Base-by-base conservation (phyloP, 805 yeast species). In the Pichia californica region DNA sequence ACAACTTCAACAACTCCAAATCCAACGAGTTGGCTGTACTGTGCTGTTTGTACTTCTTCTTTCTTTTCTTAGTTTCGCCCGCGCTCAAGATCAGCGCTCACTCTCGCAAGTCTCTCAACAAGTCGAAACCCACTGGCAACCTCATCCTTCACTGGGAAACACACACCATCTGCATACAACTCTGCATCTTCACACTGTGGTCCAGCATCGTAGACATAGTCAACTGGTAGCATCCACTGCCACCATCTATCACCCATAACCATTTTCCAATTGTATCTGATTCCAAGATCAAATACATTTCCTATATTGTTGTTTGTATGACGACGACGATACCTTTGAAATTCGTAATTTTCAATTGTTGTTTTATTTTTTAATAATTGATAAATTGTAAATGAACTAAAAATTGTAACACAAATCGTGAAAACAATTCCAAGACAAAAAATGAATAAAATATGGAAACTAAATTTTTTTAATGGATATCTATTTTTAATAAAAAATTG, bases 251-350 rank as follows among this genome's bases (percentile, higher is more conserved):
- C 47, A 0, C 99, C 99, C 94, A 91, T 83, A 2, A 86, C 75
- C 6, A 73, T 66, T 16, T 56, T 49, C 85, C 88, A 81, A 59
- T 93, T 93, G 7, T 61, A 54, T 37, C 54, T 49, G 19, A 58
- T 56, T 0, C 97, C 96, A 31, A 91, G 56, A 61, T 89, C 87
- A 62, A 80, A 93, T 4, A 87, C 67, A 60, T 91, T 86, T 1
- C 83, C 88, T 7, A 71, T 50, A 7, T 66, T 60, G 39, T 64
- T 56, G 55, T 68, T 62, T 4, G 21, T 18, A 16, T 21, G 40
- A 37, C 69, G 73, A 32, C 68, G 62, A 42, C 70, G 59, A 49
- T 69, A 70, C 52, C 82, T 68, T 37, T 72, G 68, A 27, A 57
- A 55, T 32, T 81, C 86, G 55, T 76, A 79, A 46, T 79, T 67